Conservation (phyloP, 2,329 filamentous ascomycete species). For the Stromatinia cepivora region DNA sequence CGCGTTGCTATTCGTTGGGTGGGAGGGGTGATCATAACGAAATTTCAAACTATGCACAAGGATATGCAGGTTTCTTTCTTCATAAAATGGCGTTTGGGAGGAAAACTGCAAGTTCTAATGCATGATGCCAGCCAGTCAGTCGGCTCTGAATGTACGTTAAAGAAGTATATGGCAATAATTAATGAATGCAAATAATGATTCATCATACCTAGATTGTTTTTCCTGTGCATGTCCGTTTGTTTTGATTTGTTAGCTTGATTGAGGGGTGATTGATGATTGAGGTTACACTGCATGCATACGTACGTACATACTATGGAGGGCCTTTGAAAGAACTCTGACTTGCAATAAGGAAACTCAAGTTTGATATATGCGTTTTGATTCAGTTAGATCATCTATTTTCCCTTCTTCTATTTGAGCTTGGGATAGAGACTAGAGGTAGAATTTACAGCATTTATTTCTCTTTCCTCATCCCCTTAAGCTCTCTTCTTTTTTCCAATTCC, state of each 20-base stretch:
- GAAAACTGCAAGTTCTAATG: neutral
- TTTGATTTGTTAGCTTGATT: neutral
- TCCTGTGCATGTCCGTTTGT: neutral
- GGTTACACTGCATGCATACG: neutral
- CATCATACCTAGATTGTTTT: neutral
- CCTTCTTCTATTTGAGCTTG: neutral
- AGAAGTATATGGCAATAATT: conserved; percentile 1
- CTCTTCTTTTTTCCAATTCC: no score
- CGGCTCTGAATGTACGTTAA: conserved; percentile 22
- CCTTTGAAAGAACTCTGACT: neutral
- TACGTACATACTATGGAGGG: neutral
- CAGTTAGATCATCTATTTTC: neutral
- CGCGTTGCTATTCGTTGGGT: neutral
- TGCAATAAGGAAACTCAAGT: neutral
- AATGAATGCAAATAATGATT: conserved; percentile 4
- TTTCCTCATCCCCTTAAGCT: neutral
- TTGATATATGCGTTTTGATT: neutral
- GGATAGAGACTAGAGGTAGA: neutral
- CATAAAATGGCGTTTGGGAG: conserved; percentile 27
- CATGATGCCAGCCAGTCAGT: neutral
- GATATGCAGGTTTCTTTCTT: conserved; percentile 18
- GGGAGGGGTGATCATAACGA: conserved; percentile 13
- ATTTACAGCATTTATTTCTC: neutral
- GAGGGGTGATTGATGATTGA: neutral
- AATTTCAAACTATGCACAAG: conserved; percentile 24